These are phyloP conservation scores for Pseudocercospora eumusae DNA, from an alignment of 2,329 filamentous ascomycete species.

Conservation along the genomic window DNA sequence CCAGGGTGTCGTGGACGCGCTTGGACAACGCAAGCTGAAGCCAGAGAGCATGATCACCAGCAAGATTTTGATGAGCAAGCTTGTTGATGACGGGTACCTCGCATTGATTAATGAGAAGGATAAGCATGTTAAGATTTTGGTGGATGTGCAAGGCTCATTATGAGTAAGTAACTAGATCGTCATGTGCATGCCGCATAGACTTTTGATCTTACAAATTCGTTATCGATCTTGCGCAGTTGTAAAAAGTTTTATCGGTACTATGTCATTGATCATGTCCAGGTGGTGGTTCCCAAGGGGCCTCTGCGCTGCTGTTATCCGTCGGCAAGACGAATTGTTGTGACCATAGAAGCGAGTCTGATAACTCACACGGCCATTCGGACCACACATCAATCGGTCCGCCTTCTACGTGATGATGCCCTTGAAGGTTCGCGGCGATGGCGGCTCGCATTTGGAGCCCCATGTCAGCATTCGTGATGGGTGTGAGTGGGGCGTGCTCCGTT, in stretches of 20 bases:
- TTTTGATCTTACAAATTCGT: background rate
- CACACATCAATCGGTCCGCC: conserved; percentile 11
- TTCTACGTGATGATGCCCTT: background rate
- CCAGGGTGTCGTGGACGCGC: conserved; percentile 54
- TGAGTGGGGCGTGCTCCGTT: background rate
- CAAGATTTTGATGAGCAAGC: conserved; percentile 56
- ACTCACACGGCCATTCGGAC: conserved; percentile 14
- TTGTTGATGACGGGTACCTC: conserved; percentile 60
- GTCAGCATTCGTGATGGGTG: background rate
- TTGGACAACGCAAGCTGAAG: conserved; percentile 44
- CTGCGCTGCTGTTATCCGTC: background rate
- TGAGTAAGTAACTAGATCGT: background rate
- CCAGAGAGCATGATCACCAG: conserved; percentile 63
- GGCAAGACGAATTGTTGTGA: conserved; percentile 15
- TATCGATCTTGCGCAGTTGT: background rate
- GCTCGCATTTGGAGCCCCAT: background rate
- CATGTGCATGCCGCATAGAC: background rate
- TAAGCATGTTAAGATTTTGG: conserved; percentile 63
- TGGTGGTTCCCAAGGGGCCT: background rate
- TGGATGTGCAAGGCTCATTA: conserved; percentile 45
- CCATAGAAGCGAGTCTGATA: conserved; percentile 14
- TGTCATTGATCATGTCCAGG: background rate
- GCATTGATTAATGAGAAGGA: conserved; percentile 62
- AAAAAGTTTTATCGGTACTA: background rate
- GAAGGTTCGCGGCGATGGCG: background rate